These are phyloP conservation scores for Populus hybrid DNA, from an alignment of 441 rosid genomes.

Conservation along the genomic window DNA sequence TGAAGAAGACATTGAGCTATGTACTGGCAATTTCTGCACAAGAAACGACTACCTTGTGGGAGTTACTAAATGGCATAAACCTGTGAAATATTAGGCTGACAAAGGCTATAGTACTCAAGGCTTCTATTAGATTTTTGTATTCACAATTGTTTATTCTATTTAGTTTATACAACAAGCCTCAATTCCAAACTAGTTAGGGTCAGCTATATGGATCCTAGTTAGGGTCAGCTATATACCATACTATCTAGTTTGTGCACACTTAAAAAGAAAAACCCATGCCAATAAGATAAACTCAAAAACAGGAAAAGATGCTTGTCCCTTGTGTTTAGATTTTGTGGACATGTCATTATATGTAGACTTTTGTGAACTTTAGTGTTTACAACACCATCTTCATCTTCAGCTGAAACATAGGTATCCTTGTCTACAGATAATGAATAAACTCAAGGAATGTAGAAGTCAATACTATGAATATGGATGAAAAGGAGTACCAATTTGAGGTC, in stretches of 20 bases:
- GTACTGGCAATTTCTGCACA: background rate
- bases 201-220: too few species aligned
- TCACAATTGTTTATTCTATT: background rate
- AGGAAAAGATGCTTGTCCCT: background rate
- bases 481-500: conserved; percentile 62
- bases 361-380: background rate
- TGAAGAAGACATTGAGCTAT: background rate
- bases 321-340: background rate
- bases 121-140: background rate
- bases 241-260: background rate
- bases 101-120: background rate
- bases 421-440: conserved; percentile 5
- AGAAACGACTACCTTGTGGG: background rate
- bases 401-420: background rate
- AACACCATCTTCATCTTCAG: background rate
- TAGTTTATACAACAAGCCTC: background rate
- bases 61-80: background rate
- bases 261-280: too few species aligned
- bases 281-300: background rate
- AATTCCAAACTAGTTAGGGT: background rate
- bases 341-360: background rate
- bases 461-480: conserved; percentile 21
- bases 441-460: conserved; percentile 2
- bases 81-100: background rate
- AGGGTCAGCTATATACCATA: background rate